These are phyloP conservation scores for Penicillium paneum DNA, from an alignment of 2,329 filamentous ascomycete species.

Conservation along the genomic window DNA sequence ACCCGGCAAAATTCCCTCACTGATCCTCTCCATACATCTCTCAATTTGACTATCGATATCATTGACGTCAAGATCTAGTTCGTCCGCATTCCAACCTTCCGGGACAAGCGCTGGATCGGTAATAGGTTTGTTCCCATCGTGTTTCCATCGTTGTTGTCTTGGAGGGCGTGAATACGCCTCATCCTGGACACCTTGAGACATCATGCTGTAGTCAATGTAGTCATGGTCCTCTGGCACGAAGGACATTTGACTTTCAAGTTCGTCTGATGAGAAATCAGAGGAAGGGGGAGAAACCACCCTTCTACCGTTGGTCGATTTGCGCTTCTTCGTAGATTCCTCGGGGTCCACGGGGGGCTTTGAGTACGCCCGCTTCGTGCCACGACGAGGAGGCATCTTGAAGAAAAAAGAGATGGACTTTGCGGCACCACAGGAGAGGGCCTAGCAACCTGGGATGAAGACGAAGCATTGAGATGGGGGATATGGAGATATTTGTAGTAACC, in stretches of 20 bases:
- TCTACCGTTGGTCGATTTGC: background rate
- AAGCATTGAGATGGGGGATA: background rate
- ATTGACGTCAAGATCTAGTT: background rate
- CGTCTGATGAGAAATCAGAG: background rate
- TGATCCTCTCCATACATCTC: background rate
- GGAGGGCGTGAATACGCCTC: background rate
- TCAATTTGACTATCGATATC: slow-evolving; percentile 1
- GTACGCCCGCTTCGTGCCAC: background rate
- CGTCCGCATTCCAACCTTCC: background rate
- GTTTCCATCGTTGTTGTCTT: background rate
- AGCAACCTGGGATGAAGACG: background rate
- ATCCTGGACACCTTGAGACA: background rate
- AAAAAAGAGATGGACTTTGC: background rate
- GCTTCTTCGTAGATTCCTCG: background rate
- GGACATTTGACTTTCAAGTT: background rate
- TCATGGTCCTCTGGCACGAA: background rate
- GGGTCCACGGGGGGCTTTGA: background rate
- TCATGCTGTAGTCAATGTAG: background rate
- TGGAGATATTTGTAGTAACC: background rate
- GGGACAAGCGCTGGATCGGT: background rate
- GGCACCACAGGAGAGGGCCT: background rate
- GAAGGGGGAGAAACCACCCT: background rate
- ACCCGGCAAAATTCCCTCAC: background rate
- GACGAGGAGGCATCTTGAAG: background rate
- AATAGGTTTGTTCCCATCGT: background rate